Percentiles rank a stretch among this genome's conserved stretches.
These are phyloP conservation scores for Phaffomyces thermotolerans DNA, from an alignment of 805 yeast genomes.

Conservation along the genomic window DNA sequence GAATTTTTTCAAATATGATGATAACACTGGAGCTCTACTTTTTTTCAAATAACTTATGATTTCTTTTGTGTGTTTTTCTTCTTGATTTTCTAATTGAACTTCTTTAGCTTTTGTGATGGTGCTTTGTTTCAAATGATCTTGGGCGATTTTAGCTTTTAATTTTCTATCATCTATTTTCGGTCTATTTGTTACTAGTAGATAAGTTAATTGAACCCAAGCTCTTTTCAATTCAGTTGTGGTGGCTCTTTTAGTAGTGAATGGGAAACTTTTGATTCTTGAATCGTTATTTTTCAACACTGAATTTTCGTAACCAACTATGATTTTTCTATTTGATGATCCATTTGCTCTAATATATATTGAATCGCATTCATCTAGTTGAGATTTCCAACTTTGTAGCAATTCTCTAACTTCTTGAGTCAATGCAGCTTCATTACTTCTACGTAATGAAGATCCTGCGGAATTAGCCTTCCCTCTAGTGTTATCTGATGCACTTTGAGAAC, in stretches of 20 bases:
- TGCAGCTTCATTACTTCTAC: conserved; percentile 87
- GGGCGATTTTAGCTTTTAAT: conserved; percentile 22
- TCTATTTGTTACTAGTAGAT: conserved; percentile 44
- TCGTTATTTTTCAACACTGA: conserved; percentile 48
- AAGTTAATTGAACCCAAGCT: conserved; percentile 76
- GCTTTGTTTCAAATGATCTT: conserved; percentile 26
- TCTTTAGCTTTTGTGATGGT: conserved; percentile 20
- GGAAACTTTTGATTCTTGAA: conserved; percentile 58
- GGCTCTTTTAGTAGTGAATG: conserved; percentile 87
- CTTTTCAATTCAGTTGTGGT: conserved; percentile 72
- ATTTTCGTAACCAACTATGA: conserved; percentile 61
- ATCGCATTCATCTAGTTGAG: conserved; percentile 51
- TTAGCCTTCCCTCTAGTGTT: conserved; percentile 92
- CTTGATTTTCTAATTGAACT: conserved; percentile 22
- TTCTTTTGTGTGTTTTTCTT: conserved; percentile 50
- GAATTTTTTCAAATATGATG: conserved; percentile 53
- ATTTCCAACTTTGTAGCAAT: conserved; percentile 58
- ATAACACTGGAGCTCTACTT: conserved; percentile 69
- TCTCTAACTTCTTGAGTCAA: conserved; percentile 71
- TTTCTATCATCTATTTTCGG: conserved; percentile 38
- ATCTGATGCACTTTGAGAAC: conserved; percentile 89
- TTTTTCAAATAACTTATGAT: conserved; percentile 54
- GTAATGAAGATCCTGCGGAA: conserved; percentile 86
- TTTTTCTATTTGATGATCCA: conserved; percentile 58
- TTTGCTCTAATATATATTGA: conserved; percentile 75